phyloP scores from a whole-genome alignment of 257 asterid species.

The Anisodus tanguticus region DNA sequence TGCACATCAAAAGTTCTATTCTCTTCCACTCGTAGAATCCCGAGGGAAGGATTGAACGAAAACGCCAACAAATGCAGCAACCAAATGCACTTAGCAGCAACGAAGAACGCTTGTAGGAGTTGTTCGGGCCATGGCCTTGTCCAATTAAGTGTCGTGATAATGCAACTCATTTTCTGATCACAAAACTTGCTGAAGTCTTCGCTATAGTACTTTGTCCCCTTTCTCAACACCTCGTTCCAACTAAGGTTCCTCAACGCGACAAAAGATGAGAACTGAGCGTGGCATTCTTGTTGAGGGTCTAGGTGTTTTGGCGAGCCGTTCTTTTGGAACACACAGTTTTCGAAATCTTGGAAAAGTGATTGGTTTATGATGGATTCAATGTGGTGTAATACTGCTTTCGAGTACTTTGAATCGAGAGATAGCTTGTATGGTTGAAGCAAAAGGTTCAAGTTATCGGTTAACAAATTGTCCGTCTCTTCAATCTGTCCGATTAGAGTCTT shows the following conservation, averaged over 20 bases:
- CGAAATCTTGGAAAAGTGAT: constrained; percentile 80
- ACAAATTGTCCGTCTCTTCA: constrained; percentile 52
- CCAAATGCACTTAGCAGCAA: constrained; percentile 91
- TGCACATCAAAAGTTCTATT: constrained; percentile 56
- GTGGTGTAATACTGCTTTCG: constrained; percentile 65
- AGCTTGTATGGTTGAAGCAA: constrained; percentile 71
- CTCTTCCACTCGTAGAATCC: constrained; percentile 72
- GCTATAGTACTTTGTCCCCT: constrained; percentile 88
- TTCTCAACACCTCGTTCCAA: constrained; percentile 85
- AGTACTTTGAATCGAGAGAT: constrained; percentile 59
- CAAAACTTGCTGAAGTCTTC: constrained; percentile 90
- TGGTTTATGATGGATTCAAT: constrained; percentile 83
- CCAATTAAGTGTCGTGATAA: constrained; percentile 66
- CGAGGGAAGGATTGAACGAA: constrained; percentile 64
- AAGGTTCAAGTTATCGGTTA: constrained; percentile 59
- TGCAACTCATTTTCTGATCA: constrained; percentile 86
- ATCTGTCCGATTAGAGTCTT: constrained; percentile 59
- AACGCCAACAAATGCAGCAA: constrained; percentile 87
- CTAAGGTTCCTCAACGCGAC: constrained; percentile 77
- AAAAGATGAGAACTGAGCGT: constrained; percentile 66
- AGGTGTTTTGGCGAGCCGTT: constrained; percentile 67
- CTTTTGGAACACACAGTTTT: constrained; percentile 74
- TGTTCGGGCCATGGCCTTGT: constrained; percentile 93
- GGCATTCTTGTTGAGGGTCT: constrained; percentile 72
- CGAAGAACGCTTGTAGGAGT: constrained; percentile 89